Base-by-base conservation (phyloP, 129 eudicot species). In the Cynara cardunculus region DNA sequence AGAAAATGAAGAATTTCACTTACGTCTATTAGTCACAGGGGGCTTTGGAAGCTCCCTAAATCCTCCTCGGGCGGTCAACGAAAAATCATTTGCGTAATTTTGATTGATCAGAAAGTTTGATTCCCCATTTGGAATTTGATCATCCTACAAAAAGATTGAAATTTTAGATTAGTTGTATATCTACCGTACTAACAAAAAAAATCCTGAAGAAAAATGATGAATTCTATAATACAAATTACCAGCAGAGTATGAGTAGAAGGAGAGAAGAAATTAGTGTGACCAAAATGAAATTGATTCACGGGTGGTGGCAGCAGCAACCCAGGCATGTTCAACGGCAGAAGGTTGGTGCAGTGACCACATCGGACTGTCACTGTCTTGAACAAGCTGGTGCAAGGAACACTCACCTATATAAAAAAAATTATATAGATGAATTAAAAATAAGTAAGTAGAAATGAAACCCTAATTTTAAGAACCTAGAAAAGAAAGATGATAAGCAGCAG, bases 311-410 rank as follows among this genome's bases (percentile, higher is more conserved):
- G 73, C 73, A 87, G 82, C 71, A 86, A 49, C 26, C 88, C 91
- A 7, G 88, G 77, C 92, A 91, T 83, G 93, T 78, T 91, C 74
- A 87, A 84, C 0, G 97, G 91, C 64, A 91, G 76, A 28, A 91
- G 89, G 64, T 80, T 91, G 25, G 89, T 67, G 83, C 97, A 91
- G 91, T 91, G 97, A 25, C 97, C 97, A 69, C 97, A 91, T 35
- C 93, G 84, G 53, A 91, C 97, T 0, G 97, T 91, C 78, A 91
- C 97, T 2, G 91, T 89, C 89, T 91, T 91, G 81, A 82, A 91
- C 93, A 91, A 89, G 84, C 90, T 91, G n/a, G 90, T 85, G 81
- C 92, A 81, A 69, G 97, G 97, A 69, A 91, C 97, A 87, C 97
- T 89, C 87, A 91, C 97, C 97, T 91, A 71, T 34, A 34, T 34